Evolutionary conservation across 371 early-diverging fungal species (phyloP).

Genomic region (Mortierella sp.): DNA sequence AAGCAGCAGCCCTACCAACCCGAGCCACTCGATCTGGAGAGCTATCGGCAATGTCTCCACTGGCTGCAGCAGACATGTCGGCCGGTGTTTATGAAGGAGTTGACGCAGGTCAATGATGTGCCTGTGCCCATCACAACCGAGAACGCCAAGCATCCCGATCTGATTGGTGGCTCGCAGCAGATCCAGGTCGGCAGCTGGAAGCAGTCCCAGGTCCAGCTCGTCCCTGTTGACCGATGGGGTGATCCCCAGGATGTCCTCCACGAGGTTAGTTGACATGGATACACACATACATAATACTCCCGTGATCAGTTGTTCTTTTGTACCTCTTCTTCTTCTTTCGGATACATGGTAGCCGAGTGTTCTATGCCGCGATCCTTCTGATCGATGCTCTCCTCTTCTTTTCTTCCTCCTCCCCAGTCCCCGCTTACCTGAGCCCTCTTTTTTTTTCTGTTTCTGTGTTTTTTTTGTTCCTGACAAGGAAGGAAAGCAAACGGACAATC

Average conservation of each 20-base stretch:
- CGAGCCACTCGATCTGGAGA: slow-evolving; percentile 28
- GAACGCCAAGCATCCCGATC: slow-evolving; percentile 35
- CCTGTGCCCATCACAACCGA: slow-evolving; percentile 48
- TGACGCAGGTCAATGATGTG: slow-evolving; percentile 19
- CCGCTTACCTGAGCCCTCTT: slow-evolving; percentile 5
- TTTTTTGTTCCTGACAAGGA: not conserved
- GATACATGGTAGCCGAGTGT: not conserved
- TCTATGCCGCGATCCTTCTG: slow-evolving; percentile 5
- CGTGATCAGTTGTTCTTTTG: not conserved
- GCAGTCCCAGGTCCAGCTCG: slow-evolving; percentile 43
- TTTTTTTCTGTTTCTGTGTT: not conserved
- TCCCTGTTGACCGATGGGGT: slow-evolving; percentile 51
- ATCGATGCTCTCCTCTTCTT: not conserved
- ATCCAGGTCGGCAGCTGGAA: slow-evolving; percentile 53
- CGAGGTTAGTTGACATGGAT: slow-evolving; percentile 35
- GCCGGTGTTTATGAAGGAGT: slow-evolving; percentile 52
- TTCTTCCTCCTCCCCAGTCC: not conserved
- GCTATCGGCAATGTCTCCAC: slow-evolving; percentile 47
- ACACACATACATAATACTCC: not conserved
- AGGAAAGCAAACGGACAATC: not conserved
- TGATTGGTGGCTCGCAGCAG: slow-evolving; percentile 45
- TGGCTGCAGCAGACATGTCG: slow-evolving; percentile 58
- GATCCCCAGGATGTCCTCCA: slow-evolving; percentile 44
- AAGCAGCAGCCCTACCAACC: slow-evolving; percentile 3
- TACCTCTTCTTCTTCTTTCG: not conserved